Evolutionary conservation across 2,329 filamentous ascomycete species (phyloP), one percentile per base, ranked within the genome.

Genomic region (Ustulina deusta): DNA sequence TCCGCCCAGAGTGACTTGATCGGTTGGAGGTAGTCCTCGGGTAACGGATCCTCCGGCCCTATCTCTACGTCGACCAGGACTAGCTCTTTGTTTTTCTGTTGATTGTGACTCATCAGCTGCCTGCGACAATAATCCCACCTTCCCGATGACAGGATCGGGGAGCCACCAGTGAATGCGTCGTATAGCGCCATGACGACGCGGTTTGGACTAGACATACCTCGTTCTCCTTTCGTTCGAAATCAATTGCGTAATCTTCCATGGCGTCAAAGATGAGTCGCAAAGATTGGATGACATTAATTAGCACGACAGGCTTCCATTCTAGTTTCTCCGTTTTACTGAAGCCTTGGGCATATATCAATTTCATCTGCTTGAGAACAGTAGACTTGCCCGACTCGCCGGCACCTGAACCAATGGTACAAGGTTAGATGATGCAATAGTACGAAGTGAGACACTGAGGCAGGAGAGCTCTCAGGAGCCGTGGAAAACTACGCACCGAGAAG

Each of bases 291-390:
- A 98, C 87, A 80, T 99, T 99, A 81, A 91, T 94, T 82, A 97
- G 98, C 73, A 98, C 94, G 76, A 97, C 94, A 17, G 94, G 92
- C 74, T 96, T 94, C 87, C 93, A 97, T 84, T 97, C 93, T 72
- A 97, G 89, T 80, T 94, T 93, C 80, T 98, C 96, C 71, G 89
- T 90, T 76, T 93, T 92, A 77, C 90, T 93, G 83, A 98, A 98
- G 58, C 96, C 95, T 80, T 94, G 90, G 15, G 93, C 90, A 80
- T 98, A 96, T 75, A 99, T 97, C 81, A 99, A 90, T 80, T 95
- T 95, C 96, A 99, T 98, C 85, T 98, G 95, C 84, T 98, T 98
- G 72, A 98, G 88, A 67, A 98, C 94, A 1, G 95, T 98, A 9
- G 95, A 97, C 82, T 98, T 98, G 72, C 95, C 93, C 66, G 92